Evolutionary conservation across 495 filamentous ascomycete species (phyloP).

Genomic region (Hypoxylon rickii): DNA sequence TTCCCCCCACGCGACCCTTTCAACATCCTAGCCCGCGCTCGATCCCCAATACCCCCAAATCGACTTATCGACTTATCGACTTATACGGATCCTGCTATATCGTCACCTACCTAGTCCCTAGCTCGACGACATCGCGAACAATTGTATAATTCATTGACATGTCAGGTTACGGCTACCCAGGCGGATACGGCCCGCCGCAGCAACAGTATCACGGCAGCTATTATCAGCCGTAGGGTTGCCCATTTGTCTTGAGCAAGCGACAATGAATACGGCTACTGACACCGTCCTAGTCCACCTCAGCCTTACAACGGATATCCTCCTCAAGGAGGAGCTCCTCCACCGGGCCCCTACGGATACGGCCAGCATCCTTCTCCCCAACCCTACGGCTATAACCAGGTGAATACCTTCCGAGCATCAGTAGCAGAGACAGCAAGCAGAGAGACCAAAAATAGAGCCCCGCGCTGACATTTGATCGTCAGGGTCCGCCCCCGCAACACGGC

Average conservation of each 20-base stretch:
- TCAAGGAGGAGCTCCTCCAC: slow-evolving; percentile 37
- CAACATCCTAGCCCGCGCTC: slow-evolving; percentile 1
- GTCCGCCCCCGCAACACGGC: slow-evolving; percentile 49
- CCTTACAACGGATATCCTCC: slow-evolving; percentile 47
- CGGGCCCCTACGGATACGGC: slow-evolving; percentile 50
- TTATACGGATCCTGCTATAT: too few relatives aligned
- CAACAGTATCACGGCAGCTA: slow-evolving; percentile 48
- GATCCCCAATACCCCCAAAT: background rate
- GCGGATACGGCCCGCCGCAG: slow-evolving; percentile 49
- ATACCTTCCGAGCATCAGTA: too few relatives aligned
- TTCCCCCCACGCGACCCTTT: slow-evolving; percentile 27
- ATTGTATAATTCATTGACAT: slow-evolving; percentile 38
- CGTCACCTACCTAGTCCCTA: too few relatives aligned
- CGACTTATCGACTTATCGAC: background rate
- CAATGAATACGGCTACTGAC: slow-evolving; percentile 22
- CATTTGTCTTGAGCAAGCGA: slow-evolving; percentile 3
- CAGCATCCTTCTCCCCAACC: slow-evolving; percentile 49
- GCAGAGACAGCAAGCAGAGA: too few relatives aligned
- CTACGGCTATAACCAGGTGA: slow-evolving; percentile 39
- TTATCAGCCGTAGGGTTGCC: slow-evolving; percentile 42
- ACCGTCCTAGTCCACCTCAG: slow-evolving; percentile 32
- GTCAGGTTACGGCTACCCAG: slow-evolving; percentile 47
- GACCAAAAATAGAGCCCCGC: slow-evolving; percentile 10
- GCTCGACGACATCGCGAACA: slow-evolving; percentile 13
- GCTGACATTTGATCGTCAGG: slow-evolving; percentile 36